A percentile compares a stretch with the other conserved stretches of the same genome.
These are phyloP conservation scores for Trichophyton equinum DNA, from an alignment of 2,329 filamentous ascomycete species.

Conservation along the genomic window DNA sequence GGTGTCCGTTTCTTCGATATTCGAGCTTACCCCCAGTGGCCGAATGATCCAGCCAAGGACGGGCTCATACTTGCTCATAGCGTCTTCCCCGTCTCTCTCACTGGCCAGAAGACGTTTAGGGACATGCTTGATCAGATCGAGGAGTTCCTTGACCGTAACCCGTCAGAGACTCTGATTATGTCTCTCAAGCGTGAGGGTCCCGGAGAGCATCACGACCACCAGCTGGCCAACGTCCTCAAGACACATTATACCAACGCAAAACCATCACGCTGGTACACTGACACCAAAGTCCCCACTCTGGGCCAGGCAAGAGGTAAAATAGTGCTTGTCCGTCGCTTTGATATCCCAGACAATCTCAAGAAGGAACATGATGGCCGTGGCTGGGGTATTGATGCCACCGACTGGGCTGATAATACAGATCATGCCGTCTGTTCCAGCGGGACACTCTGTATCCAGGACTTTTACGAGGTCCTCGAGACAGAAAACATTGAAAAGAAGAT, in stretches of 20 bases:
- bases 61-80: conserved; percentile 74
- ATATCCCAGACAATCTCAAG: conserved; percentile 41
- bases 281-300: conserved; percentile 62
- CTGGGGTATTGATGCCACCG: conserved; percentile 47
- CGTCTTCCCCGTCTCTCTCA: conserved; percentile 76
- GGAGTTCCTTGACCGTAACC: conserved; percentile 63
- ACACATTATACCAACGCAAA: conserved; percentile 43
- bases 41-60: conserved; percentile 47
- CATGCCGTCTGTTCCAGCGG: conserved; percentile 59
- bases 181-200: conserved; percentile 85
- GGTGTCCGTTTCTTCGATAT: conserved; percentile 93
- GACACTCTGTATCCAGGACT: conserved; percentile 78
- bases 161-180: conserved; percentile 71
- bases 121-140: conserved; percentile 60
- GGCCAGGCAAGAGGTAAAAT: conserved; percentile 71
- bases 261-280: conserved; percentile 60
- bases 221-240: conserved; percentile 61
- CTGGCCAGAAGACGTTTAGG: conserved; percentile 65
- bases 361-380: conserved; percentile 38
- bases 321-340: conserved; percentile 72
- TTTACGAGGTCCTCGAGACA: conserved; percentile 72
- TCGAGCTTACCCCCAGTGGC: conserved; percentile 56
- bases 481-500: conserved; percentile 73
- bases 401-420: conserved; percentile 81
- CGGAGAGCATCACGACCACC: conserved; percentile 64